Conservation (phyloP, 2,329 filamentous ascomycete species). For the Aspergillus glaucus region DNA sequence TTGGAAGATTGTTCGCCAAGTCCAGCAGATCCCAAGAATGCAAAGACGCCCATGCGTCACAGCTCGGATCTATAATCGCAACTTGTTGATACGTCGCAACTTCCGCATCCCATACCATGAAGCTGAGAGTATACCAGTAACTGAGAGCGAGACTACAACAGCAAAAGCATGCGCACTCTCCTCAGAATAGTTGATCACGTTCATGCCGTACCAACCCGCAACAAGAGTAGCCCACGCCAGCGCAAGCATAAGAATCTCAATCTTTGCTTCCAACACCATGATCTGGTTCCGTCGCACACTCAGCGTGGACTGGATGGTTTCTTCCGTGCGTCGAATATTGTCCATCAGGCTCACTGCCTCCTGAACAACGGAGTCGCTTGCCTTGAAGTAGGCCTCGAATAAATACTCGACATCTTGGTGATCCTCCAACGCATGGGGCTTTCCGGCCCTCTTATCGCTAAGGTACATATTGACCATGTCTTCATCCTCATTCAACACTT, state of each 20-base stretch:
- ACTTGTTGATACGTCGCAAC: slow-evolving; percentile 16
- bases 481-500: slow-evolving; percentile 29
- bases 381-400: slow-evolving; percentile 33
- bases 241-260: slow-evolving; percentile 32
- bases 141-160: slow-evolving; percentile 11
- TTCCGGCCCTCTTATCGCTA: slow-evolving; percentile 23
- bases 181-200: slow-evolving; percentile 32
- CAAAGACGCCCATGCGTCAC: neutral
- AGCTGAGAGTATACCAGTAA: slow-evolving; percentile 16
- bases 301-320: slow-evolving; percentile 27
- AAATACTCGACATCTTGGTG: slow-evolving; percentile 35
- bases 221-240: slow-evolving; percentile 31
- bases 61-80: slow-evolving; percentile 9
- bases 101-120: slow-evolving; percentile 20
- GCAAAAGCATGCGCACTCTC: slow-evolving; percentile 25
- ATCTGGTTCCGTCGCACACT: slow-evolving; percentile 35
- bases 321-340: slow-evolving; percentile 26
- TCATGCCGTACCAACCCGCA: slow-evolving; percentile 34
- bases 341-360: slow-evolving; percentile 19
- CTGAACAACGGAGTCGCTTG: slow-evolving; percentile 28
- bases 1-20: neutral
- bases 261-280: slow-evolving; percentile 32
- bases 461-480: slow-evolving; percentile 35
- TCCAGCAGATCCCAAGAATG: neutral
- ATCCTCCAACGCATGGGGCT: slow-evolving; percentile 22